These are phyloP conservation scores for Talaromyces sp. DNA, from an alignment of 2,329 filamentous ascomycete genomes.

Conservation along the genomic window DNA sequence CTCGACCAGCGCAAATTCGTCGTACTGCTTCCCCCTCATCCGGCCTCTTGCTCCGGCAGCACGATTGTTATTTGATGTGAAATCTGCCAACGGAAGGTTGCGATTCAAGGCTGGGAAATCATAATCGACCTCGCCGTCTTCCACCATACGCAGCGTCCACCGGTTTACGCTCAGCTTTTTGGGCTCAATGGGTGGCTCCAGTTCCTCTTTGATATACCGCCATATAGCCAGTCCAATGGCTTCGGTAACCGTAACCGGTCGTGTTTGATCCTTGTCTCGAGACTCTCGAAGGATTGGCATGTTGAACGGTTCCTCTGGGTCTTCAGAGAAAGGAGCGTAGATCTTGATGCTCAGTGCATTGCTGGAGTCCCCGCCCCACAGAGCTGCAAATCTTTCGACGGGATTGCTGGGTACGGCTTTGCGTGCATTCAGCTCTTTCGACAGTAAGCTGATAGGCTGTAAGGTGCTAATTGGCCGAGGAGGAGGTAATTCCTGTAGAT, in stretches of 20 bases:
- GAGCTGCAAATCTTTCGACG: conserved; percentile 53
- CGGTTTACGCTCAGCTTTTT: conserved; percentile 55
- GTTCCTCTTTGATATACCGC: conserved; percentile 54
- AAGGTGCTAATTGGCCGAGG: conserved; percentile 57
- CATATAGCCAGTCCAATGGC: conserved; percentile 59
- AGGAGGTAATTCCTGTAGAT: conserved; percentile 54
- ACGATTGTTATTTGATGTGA: conserved; percentile 62
- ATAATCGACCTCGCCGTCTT: conserved; percentile 61
- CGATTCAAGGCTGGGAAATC: conserved; percentile 58
- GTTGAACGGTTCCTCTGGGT: conserved; percentile 52
- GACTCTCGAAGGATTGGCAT: conserved; percentile 51
- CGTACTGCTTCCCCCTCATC: conserved; percentile 58
- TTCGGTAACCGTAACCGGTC: conserved; percentile 53
- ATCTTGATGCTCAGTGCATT: conserved; percentile 59
- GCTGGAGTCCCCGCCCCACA: conserved; percentile 56
- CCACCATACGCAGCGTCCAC: conserved; percentile 62
- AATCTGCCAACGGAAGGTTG: conserved; percentile 54
- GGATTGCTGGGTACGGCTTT: conserved; percentile 55
- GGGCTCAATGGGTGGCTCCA: conserved; percentile 47
- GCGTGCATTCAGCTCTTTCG: conserved; percentile 52
- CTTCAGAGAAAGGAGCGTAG: conserved; percentile 54
- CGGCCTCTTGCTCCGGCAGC: conserved; percentile 48
- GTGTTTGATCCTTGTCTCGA: conserved; percentile 45
- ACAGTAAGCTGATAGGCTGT: conserved; percentile 51
- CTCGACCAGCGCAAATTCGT: conserved; percentile 61